Evolutionary conservation across 2,329 filamentous ascomycete species (phyloP).

Genomic region (Apiospora malaysiana): DNA sequence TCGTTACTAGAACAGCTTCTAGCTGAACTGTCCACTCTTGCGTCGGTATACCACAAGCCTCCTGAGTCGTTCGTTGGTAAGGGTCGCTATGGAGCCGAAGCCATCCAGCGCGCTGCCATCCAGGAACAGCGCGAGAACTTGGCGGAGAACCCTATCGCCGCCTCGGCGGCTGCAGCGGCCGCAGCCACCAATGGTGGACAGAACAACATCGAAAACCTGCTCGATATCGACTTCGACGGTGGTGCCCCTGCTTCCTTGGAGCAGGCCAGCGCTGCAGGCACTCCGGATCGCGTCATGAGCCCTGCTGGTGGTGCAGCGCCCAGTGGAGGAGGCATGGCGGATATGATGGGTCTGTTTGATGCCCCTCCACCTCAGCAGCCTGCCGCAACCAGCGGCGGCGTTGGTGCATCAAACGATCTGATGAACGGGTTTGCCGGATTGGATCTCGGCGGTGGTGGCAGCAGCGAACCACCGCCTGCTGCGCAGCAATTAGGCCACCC

Average conservation of each 20-base stretch:
- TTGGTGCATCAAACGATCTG: slow-evolving; percentile 77
- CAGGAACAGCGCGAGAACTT: slow-evolving; percentile 94
- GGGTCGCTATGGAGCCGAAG: slow-evolving; percentile 90
- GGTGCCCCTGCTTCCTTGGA: slow-evolving; percentile 88
- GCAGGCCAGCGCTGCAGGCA: slow-evolving; percentile 57
- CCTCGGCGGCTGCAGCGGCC: slow-evolving; percentile 74
- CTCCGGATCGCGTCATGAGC: slow-evolving; percentile 72
- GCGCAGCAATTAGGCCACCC: slow-evolving; percentile 59
- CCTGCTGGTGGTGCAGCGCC: slow-evolving; percentile 51
- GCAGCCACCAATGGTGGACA: slow-evolving; percentile 65
- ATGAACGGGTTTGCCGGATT: slow-evolving; percentile 88
- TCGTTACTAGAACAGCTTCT: slow-evolving; percentile 89
- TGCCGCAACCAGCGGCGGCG: slow-evolving; percentile 39
- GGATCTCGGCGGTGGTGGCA: slow-evolving; percentile 71
- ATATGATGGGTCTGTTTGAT: slow-evolving; percentile 75
- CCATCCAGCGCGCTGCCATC: slow-evolving; percentile 92
- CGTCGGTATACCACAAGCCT: slow-evolving; percentile 98
- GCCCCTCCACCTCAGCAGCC: slow-evolving; percentile 61
- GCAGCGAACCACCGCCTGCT: slow-evolving; percentile 68
- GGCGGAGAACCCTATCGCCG: slow-evolving; percentile 91
- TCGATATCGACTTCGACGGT: slow-evolving; percentile 96
- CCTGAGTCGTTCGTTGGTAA: slow-evolving; percentile 98
- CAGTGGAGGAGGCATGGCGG: slow-evolving; percentile 61
- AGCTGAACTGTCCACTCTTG: slow-evolving; percentile 87
- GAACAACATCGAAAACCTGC: slow-evolving; percentile 88